Base-by-base conservation (phyloP, 164 flowering plant genomes). In the Euptelea pleiosperma region DNA sequence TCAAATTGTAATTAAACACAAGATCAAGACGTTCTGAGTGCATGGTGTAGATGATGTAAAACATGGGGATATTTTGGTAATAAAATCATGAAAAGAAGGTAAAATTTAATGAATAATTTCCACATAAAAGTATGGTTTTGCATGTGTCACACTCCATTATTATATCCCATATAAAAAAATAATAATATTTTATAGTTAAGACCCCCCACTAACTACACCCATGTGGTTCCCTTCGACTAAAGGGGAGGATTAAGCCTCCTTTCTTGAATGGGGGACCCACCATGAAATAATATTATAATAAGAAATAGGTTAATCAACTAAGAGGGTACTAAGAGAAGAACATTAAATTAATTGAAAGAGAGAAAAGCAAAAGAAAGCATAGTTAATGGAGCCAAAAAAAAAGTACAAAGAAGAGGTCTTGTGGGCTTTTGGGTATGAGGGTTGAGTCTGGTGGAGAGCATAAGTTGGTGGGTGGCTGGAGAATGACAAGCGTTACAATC, bases 351-450 rank as follows among this genome's bases (percentile, higher is more conserved):
- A 14, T 24, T 36, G 9, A 62, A 44, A 29, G 59, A 31, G 46
- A 54, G 10, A 62, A 43, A 62, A 59, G 59, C 58, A 31, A 62
- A 62, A 62, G 51, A 62, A 25, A 52, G 24, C 24, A 54, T 53
- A 34, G 48, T 34, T 45, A 45, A 24, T 54, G 57, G 51, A 61
- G 33, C 64, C 47, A 7, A 50, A 36, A n/a, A n/a, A n/a, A n/a
- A n/a, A n/a, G n/a, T n/a, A n/a, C n/a, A n/a, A n/a, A n/a, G n/a
- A n/a, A n/a, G n/a, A n/a, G n/a, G n/a, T n/a, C n/a, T n/a, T n/a
- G n/a, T n/a, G n/a, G n/a, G n/a, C n/a, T n/a, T n/a, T n/a, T n/a
- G n/a, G n/a, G n/a, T n/a, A n/a, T n/a, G n/a, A n/a, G n/a, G n/a
- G n/a, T n/a, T n/a, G n/a, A n/a, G n/a, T n/a, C n/a, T n/a, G n/a